phyloP scores from a whole-genome alignment of 108 stramenopile genomes.

The Seminavis robusta region DNA sequence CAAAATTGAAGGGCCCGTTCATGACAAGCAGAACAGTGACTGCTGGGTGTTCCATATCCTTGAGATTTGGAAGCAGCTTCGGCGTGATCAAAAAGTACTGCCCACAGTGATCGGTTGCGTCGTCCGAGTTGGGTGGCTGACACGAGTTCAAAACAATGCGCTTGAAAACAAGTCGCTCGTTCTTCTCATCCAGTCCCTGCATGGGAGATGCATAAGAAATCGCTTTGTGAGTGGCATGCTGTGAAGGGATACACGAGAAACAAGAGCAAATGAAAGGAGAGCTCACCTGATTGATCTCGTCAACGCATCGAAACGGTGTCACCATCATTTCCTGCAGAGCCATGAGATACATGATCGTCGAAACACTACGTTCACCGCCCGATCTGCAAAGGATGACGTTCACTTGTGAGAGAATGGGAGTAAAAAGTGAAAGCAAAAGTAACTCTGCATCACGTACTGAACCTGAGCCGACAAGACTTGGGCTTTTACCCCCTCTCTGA shows the following conservation, averaged over 20 bases:
- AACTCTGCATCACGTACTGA: too few species aligned
- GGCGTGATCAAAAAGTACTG: constrained; percentile 99
- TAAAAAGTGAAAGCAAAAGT: too few species aligned
- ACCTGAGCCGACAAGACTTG: constrained; percentile 77
- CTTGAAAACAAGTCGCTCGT: constrained; percentile 93
- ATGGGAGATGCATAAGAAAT: neutral
- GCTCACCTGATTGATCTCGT: constrained; percentile 93
- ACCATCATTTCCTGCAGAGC: constrained; percentile 92
- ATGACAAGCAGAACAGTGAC: constrained; percentile 90
- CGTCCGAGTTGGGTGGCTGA: constrained; percentile 24
- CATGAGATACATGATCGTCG: constrained; percentile 97
- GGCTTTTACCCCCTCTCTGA: constrained; percentile 66
- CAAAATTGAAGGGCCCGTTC: constrained; percentile 70
- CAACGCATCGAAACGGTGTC: constrained; percentile 95
- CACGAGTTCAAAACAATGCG: constrained; percentile 90
- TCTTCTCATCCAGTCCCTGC: constrained; percentile 89
- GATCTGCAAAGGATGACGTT: too few species aligned
- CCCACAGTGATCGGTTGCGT: constrained; percentile 54
- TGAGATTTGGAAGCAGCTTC: constrained; percentile 93
- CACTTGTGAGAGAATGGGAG: too few species aligned
- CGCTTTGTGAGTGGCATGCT: neutral
- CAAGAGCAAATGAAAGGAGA: too few species aligned
- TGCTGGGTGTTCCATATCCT: constrained; percentile 90
- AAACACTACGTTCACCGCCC: constrained; percentile 94
- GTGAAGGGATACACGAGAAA: too few species aligned